Base-by-base conservation (phyloP, 148 eudicot species). In the Cornus florida region DNA sequence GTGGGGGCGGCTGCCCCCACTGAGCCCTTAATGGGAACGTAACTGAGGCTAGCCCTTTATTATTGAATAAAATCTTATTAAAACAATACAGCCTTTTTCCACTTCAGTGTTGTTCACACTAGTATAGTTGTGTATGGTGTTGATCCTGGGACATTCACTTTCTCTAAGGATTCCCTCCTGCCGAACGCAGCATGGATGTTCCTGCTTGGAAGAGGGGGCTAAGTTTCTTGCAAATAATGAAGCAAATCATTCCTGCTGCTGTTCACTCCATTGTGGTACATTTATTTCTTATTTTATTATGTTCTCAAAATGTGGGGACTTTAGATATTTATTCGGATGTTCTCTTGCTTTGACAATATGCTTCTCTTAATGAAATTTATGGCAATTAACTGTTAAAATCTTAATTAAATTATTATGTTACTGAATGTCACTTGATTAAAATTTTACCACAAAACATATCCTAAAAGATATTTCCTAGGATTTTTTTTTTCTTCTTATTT, bases 181-280 rank as follows among this genome's bases (percentile, higher is more conserved):
- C 92, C 97, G 97, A 90, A 89, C 97, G 99, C 99, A 96, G 99
- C 99, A 88, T 92, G 98, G 97, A 96, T 86, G 81, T 90, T 83
- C 97, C 99, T 83, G 92, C 97, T 77, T 96, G 99, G 99, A 96
- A 83, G 90, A 90, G 97, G 77, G 91, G 91, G 85, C 92, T 96
- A 56, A 88, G 88, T 79, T 93, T 89, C 80, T 82, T 96, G 87
- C 92, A 88, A 83, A 83, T 90, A 67, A 78, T 82, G 80, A 93
- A 88, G 89, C 91, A 89, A 86, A 81, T 78, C 48, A 80, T 91
- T 78, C 95, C 99, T 66, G 94, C 98, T 70, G 98, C 99, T 65
- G 92, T 94, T 70, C 99, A 96, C 82, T 96, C 99, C 67, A 78
- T 94, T 75, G 93, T 96, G 98, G 99, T 96, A 90, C 73, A 72